Evolutionary conservation across 352 stramenopile genomes (phyloP).

Genomic region (Ophiocytium majus): DNA sequence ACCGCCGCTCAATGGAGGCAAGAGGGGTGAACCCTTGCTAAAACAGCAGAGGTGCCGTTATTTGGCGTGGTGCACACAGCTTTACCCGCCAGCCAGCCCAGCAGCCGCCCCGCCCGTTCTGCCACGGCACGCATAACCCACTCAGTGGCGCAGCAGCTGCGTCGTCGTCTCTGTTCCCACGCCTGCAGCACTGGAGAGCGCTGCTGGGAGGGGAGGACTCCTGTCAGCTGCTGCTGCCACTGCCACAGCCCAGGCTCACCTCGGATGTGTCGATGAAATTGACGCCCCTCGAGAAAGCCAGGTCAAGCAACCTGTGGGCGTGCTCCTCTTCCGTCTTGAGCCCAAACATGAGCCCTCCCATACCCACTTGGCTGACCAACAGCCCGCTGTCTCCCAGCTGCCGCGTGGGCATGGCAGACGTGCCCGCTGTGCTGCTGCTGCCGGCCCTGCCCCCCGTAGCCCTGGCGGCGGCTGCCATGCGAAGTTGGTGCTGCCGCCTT

Average conservation of each 20-base stretch:
- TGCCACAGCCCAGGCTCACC: conserved; percentile 69
- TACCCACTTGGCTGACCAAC: conserved; percentile 62
- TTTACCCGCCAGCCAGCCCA: no score
- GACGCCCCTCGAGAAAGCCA: conserved; percentile 69
- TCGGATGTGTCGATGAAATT: conserved; percentile 80
- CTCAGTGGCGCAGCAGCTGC: no score
- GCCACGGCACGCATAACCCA: no score
- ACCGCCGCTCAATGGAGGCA: no score
- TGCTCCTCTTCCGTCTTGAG: conserved; percentile 71
- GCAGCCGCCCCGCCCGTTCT: no score
- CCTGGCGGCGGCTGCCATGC: not conserved
- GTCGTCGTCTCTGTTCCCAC: no score
- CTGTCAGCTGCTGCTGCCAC: no score
- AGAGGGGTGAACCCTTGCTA: no score
- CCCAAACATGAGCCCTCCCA: conserved; percentile 65
- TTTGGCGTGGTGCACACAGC: no score
- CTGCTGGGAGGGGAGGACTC: no score
- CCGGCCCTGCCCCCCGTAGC: not conserved
- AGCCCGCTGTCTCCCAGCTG: conserved; percentile 68
- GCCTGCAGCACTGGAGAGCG: no score
- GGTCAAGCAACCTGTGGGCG: conserved; percentile 67
- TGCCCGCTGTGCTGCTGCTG: not conserved
- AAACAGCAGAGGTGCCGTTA: no score
- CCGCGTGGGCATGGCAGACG: not conserved
- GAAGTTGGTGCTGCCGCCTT: not conserved